A percentile compares a stretch with the other conserved stretches of the same genome.
phyloP scores from a whole-genome alignment of 148 eudicot genomes.

The Cornus controversa region DNA sequence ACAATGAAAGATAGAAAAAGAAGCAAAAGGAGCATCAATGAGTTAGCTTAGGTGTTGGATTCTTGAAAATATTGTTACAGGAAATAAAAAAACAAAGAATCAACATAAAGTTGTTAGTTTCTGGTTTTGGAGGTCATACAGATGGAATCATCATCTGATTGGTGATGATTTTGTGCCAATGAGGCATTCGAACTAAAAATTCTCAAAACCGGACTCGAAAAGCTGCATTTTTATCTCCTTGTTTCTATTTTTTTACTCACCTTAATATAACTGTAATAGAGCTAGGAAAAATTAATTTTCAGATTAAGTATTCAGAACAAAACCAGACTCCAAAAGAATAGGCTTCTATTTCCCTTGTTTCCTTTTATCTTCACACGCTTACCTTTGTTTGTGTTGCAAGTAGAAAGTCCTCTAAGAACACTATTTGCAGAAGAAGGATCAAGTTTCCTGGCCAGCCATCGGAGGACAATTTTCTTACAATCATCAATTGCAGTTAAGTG shows the following conservation, averaged over 20 bases:
- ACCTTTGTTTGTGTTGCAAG: conserved; percentile 35
- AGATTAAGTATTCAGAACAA: too few relatives aligned
- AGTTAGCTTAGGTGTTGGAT: neutral
- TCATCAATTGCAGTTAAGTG: conserved; percentile 9
- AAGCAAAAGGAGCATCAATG: neutral
- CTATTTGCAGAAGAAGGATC: conserved; percentile 23
- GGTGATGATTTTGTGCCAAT: too few relatives aligned
- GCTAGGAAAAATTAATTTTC: too few relatives aligned
- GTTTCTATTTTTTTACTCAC: too few relatives aligned
- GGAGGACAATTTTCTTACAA: conserved; percentile 27
- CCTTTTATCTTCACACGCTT: neutral
- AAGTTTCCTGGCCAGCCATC: conserved; percentile 38
- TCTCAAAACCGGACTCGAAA: neutral
- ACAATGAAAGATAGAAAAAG: neutral
- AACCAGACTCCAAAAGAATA: neutral
- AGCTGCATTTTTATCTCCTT: neutral
- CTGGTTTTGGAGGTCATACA: too few relatives aligned
- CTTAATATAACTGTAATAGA: too few relatives aligned
- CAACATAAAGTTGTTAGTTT: neutral
- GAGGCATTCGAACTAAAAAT: neutral
- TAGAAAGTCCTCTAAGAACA: conserved; percentile 29
- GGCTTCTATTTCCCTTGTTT: neutral
- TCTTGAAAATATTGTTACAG: neutral
- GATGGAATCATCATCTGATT: neutral
- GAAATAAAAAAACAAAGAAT: neutral